A percentile compares a stretch with the other conserved stretches of the same genome.
Evolutionary conservation across 495 filamentous ascomycete genomes (phyloP).

Genomic region (Talaromyces ruber): DNA sequence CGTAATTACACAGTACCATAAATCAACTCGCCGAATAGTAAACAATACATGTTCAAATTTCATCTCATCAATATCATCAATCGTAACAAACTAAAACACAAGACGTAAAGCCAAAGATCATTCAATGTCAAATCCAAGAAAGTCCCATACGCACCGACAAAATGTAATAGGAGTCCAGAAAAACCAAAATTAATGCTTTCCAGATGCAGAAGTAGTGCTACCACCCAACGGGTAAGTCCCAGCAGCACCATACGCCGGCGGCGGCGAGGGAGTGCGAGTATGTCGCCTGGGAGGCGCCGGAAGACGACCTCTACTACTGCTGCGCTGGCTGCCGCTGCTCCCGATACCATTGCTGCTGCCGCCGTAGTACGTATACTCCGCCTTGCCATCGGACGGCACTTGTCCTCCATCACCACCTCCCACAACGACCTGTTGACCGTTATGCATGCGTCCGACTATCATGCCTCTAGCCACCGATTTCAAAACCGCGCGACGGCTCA

Average conservation of each 20-base stretch:
- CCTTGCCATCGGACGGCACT: conserved; percentile 19
- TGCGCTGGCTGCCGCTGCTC: not conserved
- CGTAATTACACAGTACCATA: not conserved
- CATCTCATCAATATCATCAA: not conserved
- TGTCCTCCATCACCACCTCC: conserved; percentile 69
- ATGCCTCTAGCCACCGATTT: conserved; percentile 97
- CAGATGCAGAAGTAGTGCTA: conserved; percentile 20
- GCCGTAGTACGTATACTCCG: not conserved
- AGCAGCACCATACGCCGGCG: conserved; percentile 33
- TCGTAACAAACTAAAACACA: not conserved
- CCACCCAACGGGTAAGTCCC: conserved; percentile 26
- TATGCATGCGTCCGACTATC: conserved; percentile 81
- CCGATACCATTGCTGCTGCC: not conserved
- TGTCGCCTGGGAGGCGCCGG: conserved; percentile 11
- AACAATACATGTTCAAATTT: not conserved
- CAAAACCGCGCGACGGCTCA: conserved; percentile 77
- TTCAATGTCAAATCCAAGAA: not conserved
- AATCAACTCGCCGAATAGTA: not conserved
- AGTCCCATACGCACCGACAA: not conserved
- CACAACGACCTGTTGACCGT: conserved; percentile 79
- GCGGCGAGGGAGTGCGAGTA: conserved; percentile 27
- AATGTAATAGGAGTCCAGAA: not conserved
- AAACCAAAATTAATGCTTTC: conserved; percentile 20
- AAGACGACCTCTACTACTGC: not conserved
- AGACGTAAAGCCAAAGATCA: not conserved